Evolutionary conservation across 2,329 filamentous ascomycete species (phyloP), one percentile per base, ranked within the genome.

Genomic region (Arthrobotrys conoides): DNA sequence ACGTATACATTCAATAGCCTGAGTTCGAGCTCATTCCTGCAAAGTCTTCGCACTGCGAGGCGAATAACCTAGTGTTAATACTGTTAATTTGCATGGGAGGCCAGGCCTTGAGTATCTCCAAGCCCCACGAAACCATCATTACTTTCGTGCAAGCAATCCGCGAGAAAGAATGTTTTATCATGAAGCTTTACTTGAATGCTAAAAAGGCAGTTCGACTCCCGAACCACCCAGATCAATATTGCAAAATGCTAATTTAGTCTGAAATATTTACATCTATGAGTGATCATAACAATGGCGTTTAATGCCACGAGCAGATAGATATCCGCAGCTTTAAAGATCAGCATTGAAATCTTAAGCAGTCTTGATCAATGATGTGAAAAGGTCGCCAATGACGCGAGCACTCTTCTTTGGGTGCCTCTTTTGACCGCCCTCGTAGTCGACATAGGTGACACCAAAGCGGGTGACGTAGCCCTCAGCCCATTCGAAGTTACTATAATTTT

Each of bases 401-500:
- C 92, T 96, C 88, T 94, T 93, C 88, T 97, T 97, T 46, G 93
- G 91, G 81, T 91, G 88, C 65, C 93, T 87, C 86, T 91, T 92
- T 87, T 96, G 93, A 24, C 90, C 91, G 81, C 93, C 89, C 82
- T 89, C 86, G 84, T 96, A 96, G 85, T 96, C 93, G 66, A 96
- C 93, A 83, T 88, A 96, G 5, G 91, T 93, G 71, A 94, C 92
- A 27, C 93, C 93, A 82, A 96, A 96, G 48, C 93, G 88, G 51
- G 93, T 96, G 86, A 93, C 91, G 83, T 95, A 97, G 10, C 93
- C 93, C 84, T 96, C 93, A n/a, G 93, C 92, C 92, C 92, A 95
- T 85, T 95, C 93, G 82, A 95, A 95, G 86, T 95, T 95, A 85
- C 88, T 89, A 82, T 82, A 53, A 12, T 18, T 71, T 41, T 36